Evolutionary conservation across 176 grass and related monocot species (phyloP).

Genomic region (Rhynchospora breviuscula): DNA sequence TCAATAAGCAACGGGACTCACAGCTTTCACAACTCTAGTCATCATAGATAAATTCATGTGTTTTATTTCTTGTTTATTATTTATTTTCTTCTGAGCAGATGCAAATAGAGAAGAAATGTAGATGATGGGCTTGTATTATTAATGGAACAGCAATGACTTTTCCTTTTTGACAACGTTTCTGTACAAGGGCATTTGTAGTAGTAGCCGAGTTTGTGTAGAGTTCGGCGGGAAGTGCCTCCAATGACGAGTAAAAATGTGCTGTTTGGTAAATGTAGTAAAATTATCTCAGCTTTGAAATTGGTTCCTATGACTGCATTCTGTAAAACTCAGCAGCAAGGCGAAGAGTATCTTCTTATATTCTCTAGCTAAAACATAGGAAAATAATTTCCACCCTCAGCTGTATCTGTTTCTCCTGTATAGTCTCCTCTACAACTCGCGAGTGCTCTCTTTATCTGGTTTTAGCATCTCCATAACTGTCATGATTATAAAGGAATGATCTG

Average conservation of each 20-base stretch:
- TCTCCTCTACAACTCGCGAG: too few species aligned
- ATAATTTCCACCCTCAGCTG: too few species aligned
- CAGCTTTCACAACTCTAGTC: conserved; percentile 39
- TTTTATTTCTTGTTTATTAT: conserved; percentile 25
- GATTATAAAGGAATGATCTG: too few species aligned
- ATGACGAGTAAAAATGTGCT: not conserved
- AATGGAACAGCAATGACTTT: not conserved
- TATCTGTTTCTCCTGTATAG: too few species aligned
- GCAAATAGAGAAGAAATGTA: conserved; percentile 19
- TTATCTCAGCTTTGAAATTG: not conserved
- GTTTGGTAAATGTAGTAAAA: not conserved
- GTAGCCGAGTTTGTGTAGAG: not conserved
- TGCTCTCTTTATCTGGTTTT: too few species aligned
- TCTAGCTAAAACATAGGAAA: too few species aligned
- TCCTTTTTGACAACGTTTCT: not conserved
- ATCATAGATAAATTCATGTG: conserved; percentile 40
- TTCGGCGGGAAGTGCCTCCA: not conserved
- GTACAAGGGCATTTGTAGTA: not conserved
- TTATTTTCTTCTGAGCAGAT: not conserved
- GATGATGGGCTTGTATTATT: conserved; percentile 23
- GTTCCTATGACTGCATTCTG: not conserved
- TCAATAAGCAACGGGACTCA: conserved; percentile 50
- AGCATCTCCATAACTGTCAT: too few species aligned
- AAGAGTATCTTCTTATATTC: not conserved
- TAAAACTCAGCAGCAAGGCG: not conserved